phyloP scores from a whole-genome alignment of 306 rosid species.

The Fagus sylvatica region DNA sequence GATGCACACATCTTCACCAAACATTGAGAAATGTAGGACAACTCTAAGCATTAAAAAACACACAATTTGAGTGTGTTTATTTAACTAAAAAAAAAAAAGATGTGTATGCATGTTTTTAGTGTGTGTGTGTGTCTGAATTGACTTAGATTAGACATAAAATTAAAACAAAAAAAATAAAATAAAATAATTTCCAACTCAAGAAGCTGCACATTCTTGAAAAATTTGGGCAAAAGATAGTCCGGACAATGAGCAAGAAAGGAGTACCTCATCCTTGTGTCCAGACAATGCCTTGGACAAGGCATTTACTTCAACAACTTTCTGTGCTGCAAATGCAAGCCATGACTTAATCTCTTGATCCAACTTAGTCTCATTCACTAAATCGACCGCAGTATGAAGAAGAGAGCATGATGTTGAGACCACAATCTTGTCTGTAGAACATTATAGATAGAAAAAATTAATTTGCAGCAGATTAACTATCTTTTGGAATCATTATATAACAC shows the following conservation, averaged over 20 bases:
- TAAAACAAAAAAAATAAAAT: neutral
- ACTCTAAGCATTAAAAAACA: too few relatives aligned
- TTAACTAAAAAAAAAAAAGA: too few relatives aligned
- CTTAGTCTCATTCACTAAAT: constrained; percentile 76
- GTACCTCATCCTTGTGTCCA: constrained; percentile 67
- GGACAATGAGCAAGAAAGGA: neutral
- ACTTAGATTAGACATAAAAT: neutral
- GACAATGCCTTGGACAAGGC: constrained; percentile 78
- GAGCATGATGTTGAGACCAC: constrained; percentile 89
- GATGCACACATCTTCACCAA: neutral
- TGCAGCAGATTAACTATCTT: constrained; percentile 12
- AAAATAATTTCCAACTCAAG: neutral
- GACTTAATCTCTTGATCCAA: constrained; percentile 75
- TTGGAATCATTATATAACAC: constrained; percentile 4
- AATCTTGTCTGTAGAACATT: constrained; percentile 47
- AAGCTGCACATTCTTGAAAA: neutral
- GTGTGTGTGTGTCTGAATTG: neutral
- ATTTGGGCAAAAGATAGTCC: neutral
- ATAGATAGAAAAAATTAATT: constrained; percentile 14
- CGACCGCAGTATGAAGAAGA: constrained; percentile 92
- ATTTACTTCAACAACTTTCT: constrained; percentile 79
- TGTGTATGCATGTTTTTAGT: too few relatives aligned
- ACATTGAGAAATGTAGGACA: too few relatives aligned
- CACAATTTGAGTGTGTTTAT: too few relatives aligned
- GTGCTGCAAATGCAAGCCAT: constrained; percentile 92